Percentiles rank a stretch among this genome's conserved stretches.
Conservation (phyloP, 352 stramenopile genomes). For the Phytophthora cryptogea region DNA sequence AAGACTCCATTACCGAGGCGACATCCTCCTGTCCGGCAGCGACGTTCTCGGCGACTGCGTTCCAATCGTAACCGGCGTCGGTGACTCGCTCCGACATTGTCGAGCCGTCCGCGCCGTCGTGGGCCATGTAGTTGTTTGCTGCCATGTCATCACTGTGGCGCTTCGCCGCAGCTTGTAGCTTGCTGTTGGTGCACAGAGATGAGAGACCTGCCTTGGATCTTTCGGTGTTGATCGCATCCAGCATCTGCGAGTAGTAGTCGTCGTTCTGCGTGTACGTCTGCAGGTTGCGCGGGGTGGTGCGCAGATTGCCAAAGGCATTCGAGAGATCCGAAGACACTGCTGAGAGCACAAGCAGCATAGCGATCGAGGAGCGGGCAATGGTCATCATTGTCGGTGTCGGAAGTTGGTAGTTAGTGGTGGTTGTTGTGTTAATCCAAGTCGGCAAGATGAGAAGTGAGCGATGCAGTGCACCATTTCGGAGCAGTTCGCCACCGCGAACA, state of each 20-base stretch:
- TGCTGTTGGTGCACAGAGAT: slow-evolving; percentile 50
- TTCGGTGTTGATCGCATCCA: slow-evolving; percentile 51
- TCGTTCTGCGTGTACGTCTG: slow-evolving; percentile 34
- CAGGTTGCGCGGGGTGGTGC: slow-evolving; percentile 26
- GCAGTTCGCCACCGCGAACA: slow-evolving; percentile 17
- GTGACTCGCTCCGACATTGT: slow-evolving; percentile 50
- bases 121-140: slow-evolving; percentile 51
- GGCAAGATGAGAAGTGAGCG: slow-evolving; percentile 25
- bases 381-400: slow-evolving; percentile 25
- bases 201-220: slow-evolving; percentile 44
- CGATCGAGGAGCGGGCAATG: slow-evolving; percentile 25
- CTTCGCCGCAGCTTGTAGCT: slow-evolving; percentile 34
- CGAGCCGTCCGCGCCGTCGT: slow-evolving; percentile 53
- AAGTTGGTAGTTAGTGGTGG: neutral
- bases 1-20: slow-evolving; percentile 55
- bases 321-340: slow-evolving; percentile 19
- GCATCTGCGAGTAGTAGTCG: slow-evolving; percentile 36
- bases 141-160: slow-evolving; percentile 50
- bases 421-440: slow-evolving; percentile 15
- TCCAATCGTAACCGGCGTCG: slow-evolving; percentile 53
- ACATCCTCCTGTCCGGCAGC: slow-evolving; percentile 55
- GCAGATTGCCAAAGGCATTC: slow-evolving; percentile 21
- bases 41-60: slow-evolving; percentile 58
- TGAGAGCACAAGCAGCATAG: slow-evolving; percentile 22
- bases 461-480: slow-evolving; percentile 1